Conservation (phyloP, 495 filamentous ascomycete species). For the Xylaria palmicola region DNA sequence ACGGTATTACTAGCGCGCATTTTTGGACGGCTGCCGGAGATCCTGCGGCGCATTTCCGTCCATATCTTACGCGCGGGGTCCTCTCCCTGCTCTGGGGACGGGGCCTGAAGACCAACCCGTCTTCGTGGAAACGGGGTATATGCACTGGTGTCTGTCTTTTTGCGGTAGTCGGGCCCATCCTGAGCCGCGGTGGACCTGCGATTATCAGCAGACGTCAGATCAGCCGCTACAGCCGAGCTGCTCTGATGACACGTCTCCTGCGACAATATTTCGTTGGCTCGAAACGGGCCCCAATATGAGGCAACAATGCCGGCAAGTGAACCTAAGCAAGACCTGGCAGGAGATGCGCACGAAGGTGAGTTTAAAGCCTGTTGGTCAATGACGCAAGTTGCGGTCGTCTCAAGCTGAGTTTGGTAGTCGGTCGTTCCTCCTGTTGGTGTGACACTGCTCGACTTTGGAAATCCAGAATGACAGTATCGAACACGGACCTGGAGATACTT, state of each 20-base stretch:
- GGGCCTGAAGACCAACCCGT: background rate
- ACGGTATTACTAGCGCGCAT: slow-evolving; percentile 22
- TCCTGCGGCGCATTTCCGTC: slow-evolving; percentile 41
- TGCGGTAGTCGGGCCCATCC: background rate
- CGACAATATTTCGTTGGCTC: slow-evolving; percentile 40
- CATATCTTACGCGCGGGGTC: slow-evolving; percentile 50
- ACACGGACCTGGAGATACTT: slow-evolving; percentile 48
- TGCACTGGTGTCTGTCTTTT: background rate
- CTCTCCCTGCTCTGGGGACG: slow-evolving; percentile 13
- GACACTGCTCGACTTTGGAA: slow-evolving; percentile 26
- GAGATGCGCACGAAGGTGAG: slow-evolving; percentile 39
- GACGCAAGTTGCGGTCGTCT: slow-evolving; percentile 41
- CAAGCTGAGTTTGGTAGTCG: slow-evolving; percentile 36
- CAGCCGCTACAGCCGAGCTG: background rate
- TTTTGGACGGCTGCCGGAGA: slow-evolving; percentile 25
- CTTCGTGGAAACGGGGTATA: background rate
- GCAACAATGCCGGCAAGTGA: slow-evolving; percentile 45
- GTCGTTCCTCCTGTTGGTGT: slow-evolving; percentile 20
- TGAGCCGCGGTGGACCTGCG: background rate
- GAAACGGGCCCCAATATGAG: slow-evolving; percentile 40
- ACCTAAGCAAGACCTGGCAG: slow-evolving; percentile 24
- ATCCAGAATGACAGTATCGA: slow-evolving; percentile 50
- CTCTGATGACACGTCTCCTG: slow-evolving; percentile 25
- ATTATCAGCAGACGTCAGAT: background rate
- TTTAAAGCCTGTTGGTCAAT: slow-evolving; percentile 41